Percentiles rank a stretch among this genome's conserved stretches.
These are phyloP conservation scores for Rhodotorula sp. DNA, from an alignment of 1,284 basidiomycete genomes.

Conservation along the genomic window DNA sequence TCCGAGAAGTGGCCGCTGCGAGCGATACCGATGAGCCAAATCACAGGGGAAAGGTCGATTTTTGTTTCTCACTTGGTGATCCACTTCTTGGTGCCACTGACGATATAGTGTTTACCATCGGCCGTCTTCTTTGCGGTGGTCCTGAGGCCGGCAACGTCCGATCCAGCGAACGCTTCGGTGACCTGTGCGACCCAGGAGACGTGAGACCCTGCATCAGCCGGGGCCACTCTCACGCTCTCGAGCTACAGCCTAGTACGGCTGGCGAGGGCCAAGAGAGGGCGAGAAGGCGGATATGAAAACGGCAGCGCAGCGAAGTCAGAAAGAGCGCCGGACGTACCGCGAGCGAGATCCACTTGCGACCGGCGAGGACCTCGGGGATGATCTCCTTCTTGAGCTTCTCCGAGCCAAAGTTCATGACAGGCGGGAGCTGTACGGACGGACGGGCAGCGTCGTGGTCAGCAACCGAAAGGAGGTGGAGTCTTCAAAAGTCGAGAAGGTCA, in stretches of 20 bases:
- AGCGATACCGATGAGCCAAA: too few relatives aligned
- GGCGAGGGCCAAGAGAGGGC: too few relatives aligned
- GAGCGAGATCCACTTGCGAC: slow-evolving; percentile 75
- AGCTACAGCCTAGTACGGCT: too few relatives aligned
- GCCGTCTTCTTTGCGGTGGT: slow-evolving; percentile 73
- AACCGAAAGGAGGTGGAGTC: too few relatives aligned
- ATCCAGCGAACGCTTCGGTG: slow-evolving; percentile 74
- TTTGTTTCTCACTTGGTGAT: slow-evolving; percentile 12
- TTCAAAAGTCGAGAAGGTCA: slow-evolving; percentile 52
- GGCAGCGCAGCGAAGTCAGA: too few relatives aligned
- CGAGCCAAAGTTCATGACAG: slow-evolving; percentile 73
- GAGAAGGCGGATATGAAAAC: background rate
- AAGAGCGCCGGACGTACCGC: slow-evolving; percentile 54
- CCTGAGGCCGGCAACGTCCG: slow-evolving; percentile 51
- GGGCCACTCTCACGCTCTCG: too few relatives aligned
- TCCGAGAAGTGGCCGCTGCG: slow-evolving; percentile 49
- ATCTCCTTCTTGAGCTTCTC: slow-evolving; percentile 73
- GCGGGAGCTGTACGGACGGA: slow-evolving; percentile 36
- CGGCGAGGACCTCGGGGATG: slow-evolving; percentile 74
- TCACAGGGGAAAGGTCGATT: background rate
- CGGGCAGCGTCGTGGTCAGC: background rate
- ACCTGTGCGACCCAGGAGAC: slow-evolving; percentile 47
- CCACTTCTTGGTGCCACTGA: slow-evolving; percentile 58
- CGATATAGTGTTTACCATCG: slow-evolving; percentile 63
- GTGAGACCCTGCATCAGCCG: too few relatives aligned